Base-by-base conservation (phyloP, 1,139 yeast species). In the Petasospora rhodanensis region DNA sequence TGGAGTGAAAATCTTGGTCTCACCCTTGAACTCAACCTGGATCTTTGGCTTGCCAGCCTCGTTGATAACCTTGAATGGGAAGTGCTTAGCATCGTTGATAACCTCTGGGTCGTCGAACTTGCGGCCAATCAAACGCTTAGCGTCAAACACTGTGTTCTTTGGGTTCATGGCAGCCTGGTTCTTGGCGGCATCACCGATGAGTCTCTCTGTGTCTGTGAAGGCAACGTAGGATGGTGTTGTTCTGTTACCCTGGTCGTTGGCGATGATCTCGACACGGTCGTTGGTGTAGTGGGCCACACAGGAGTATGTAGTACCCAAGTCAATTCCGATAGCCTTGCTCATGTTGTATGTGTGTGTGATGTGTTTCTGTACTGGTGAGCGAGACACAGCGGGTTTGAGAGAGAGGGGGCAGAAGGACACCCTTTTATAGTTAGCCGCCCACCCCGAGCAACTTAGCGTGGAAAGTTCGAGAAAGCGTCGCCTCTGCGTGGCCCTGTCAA, bases 191-290 rank as follows among this genome's bases (percentile, higher is more conserved):
- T n/a, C n/a, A n/a, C n/a, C n/a, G n/a, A n/a, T n/a, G n/a, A n/a
- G n/a, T 79, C 97, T 84, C 77, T 87, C 97, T 69, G 86, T 85
- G 66, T 83, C 87, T 58, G 95, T 85, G 85, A 87, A 87, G 56
- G 95, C 97, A 62, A 87, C 96, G 74, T 85, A 87, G 52, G 96
- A 89, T 61, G 97, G 97, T 53, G 97, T 89, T 61, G 89, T 93
- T 79, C 97, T 86, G 89, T 86, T 87, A 82, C 97, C 97, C 79
- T 89, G 96, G 69, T 87, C 96, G 73, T 87, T 87, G 66, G 96
- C 96, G 68, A 87, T 86, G 67, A 87, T 87, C 68, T 87, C 49
- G 54, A 79, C 80, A 64, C 87, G 70, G 73, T 86, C 82, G 71
- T 84, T 74, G 66, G 91, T 70, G 69, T 84, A 72, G 80, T 84